Evolutionary conservation across 2,329 filamentous ascomycete species (phyloP).

Genomic region (Fusarium dlaminii): DNA sequence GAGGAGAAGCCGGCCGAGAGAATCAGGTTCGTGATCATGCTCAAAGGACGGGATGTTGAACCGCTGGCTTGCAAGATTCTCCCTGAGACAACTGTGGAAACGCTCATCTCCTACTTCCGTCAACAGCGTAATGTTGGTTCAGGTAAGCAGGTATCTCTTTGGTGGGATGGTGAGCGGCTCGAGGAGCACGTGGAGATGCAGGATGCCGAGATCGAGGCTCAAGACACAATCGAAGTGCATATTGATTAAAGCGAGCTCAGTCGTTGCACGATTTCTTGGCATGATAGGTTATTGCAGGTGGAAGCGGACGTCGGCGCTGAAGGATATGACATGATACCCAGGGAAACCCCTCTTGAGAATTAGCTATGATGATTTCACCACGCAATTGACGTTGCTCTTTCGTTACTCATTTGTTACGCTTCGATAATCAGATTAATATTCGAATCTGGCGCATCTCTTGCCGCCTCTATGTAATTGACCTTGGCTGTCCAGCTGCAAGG

Average conservation of each 20-base stretch:
- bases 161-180: constrained; percentile 80
- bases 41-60: constrained; percentile 63
- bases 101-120: constrained; percentile 71
- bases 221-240: constrained; percentile 80
- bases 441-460: not conserved
- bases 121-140: constrained; percentile 60
- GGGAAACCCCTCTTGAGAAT: constrained; percentile 27
- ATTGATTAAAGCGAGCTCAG: not conserved
- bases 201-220: constrained; percentile 77
- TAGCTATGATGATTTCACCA: constrained; percentile 1
- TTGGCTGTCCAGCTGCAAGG: constrained; percentile 9
- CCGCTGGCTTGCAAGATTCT: constrained; percentile 62
- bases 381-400: not conserved
- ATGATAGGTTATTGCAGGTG: not conserved
- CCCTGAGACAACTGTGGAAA: constrained; percentile 66
- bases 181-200: constrained; percentile 67
- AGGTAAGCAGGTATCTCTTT: constrained; percentile 66
- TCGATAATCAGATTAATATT: constrained; percentile 13
- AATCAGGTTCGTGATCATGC: constrained; percentile 59
- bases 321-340: constrained; percentile 45
- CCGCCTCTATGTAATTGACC: constrained; percentile 14
- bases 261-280: not conserved
- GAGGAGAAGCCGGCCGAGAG: constrained; percentile 39
- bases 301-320: constrained; percentile 13
- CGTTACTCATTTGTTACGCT: not conserved